phyloP scores from a whole-genome alignment of 768 basidiomycete genomes.

The Collybia nuda region DNA sequence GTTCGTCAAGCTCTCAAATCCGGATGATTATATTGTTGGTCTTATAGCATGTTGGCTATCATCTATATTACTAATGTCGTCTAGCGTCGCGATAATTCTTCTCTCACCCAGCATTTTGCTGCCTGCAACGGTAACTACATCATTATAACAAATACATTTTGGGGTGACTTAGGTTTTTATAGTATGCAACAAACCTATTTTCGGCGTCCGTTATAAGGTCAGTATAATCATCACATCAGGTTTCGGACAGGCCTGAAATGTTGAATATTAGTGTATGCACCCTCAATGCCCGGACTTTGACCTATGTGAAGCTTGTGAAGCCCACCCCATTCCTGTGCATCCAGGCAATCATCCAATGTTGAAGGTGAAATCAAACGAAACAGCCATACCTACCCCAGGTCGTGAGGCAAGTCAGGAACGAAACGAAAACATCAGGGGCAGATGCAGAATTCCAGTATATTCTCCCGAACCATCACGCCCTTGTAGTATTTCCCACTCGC shows the following conservation, averaged over 20 bases:
- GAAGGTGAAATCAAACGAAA: slow-evolving; percentile 62
- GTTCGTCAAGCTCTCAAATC: slow-evolving; percentile 62
- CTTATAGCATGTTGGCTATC: background rate
- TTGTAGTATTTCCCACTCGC: no score
- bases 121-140: slow-evolving; percentile 52
- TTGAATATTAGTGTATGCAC: slow-evolving; percentile 66
- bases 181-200: slow-evolving; percentile 53
- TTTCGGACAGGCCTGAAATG: background rate
- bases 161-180: background rate
- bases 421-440: background rate
- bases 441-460: no score
- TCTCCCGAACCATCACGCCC: no score
- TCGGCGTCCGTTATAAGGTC: slow-evolving; percentile 75
- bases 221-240: slow-evolving; percentile 3
- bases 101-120: slow-evolving; percentile 45
- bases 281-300: slow-evolving; percentile 78
- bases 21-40: slow-evolving; percentile 59
- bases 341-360: slow-evolving; percentile 69
- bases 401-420: background rate
- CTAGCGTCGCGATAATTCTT: slow-evolving; percentile 21
- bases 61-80: background rate
- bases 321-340: slow-evolving; percentile 75
- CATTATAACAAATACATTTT: background rate
- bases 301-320: slow-evolving; percentile 77
- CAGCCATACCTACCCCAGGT: slow-evolving; percentile 30